Evolutionary conservation across 1,284 basidiomycete genomes (phyloP), one percentile per base, ranked within the genome.

Genomic region (Puccinia novopanici): DNA sequence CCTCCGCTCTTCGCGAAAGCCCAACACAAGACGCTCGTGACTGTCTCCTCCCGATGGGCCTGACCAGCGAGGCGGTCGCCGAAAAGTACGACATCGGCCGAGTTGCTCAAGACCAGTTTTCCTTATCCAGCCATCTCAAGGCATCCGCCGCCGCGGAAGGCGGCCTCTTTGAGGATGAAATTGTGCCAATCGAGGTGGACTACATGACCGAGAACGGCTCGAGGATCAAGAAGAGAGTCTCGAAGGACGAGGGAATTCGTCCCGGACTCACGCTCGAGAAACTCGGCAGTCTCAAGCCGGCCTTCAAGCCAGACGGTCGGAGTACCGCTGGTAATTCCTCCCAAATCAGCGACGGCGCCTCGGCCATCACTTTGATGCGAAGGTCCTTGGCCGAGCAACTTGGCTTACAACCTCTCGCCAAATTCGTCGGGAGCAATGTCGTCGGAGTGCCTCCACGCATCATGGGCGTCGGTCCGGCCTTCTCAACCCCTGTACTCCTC

Each of bases 391-490:
- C 85, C 61, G 83, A 85, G 52, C 80, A 82, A 12, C 82, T 83
- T 37, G 85, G 85, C 12, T 83, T 85, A 82, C 82, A 83, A 81
- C 83, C 84, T 30, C 81, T 85, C 13, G 85, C 83, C 50, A 83
- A 83, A 30, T 85, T 83, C 82, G 82, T 85, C 0, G 84, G 84
- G 12, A 83, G 84, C 12, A 82, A 83, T 1, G 84, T 84, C 17
- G 83, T 82, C 54, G 85, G 85, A 0, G 84, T 85, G 67, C 82
- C 84, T 80, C 85, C 85, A n/a, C 83, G 84, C 42, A 83, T 84
- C 19, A 85, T 85, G 85, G 85, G 83, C 71, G 82, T 85, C 24
- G 85, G 84, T 10, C 85, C 85, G 13, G 84, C 84, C 22, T 82
- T 82, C 22, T 83, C 83, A 0, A 82, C 83, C n/a, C 84, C 84